Evolutionary conservation across 345 rosid species (phyloP).

Genomic region (Citropsis articulata): DNA sequence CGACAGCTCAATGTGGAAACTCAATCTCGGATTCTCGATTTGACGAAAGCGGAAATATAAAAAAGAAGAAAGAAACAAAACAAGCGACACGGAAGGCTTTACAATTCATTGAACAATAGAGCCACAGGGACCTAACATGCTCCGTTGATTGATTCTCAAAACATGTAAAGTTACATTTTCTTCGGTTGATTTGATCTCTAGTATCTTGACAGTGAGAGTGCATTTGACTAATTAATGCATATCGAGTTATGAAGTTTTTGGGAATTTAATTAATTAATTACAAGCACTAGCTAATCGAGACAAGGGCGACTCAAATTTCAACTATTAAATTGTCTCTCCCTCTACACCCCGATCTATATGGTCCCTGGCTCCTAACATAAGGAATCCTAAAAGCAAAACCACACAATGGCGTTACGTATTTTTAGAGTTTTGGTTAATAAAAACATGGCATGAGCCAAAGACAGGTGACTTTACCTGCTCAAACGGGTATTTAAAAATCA

Average conservation of each 20-base stretch:
- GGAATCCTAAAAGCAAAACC: slow-evolving; percentile 22
- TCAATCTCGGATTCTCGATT: too few relatives aligned
- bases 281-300: neutral
- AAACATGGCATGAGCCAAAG: slow-evolving; percentile 26
- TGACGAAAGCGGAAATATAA: neutral
- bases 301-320: slow-evolving; percentile 7
- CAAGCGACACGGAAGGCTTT: neutral
- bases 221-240: neutral
- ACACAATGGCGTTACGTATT: neutral
- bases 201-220: neutral
- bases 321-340: neutral
- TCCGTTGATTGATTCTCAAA: slow-evolving; percentile 5
- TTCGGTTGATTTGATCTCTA: neutral
- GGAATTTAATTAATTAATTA: neutral
- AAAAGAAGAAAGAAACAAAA: neutral
- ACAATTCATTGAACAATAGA: neutral
- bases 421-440: slow-evolving; percentile 7
- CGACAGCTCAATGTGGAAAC: neutral
- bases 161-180: neutral
- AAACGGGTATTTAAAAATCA: neutral
- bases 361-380: slow-evolving; percentile 8
- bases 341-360: slow-evolving; percentile 1
- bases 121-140: neutral
- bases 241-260: neutral
- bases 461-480: slow-evolving; percentile 20